These are phyloP conservation scores for Thelonectria olida DNA, from an alignment of 2,329 filamentous ascomycete genomes.

Conservation along the genomic window DNA sequence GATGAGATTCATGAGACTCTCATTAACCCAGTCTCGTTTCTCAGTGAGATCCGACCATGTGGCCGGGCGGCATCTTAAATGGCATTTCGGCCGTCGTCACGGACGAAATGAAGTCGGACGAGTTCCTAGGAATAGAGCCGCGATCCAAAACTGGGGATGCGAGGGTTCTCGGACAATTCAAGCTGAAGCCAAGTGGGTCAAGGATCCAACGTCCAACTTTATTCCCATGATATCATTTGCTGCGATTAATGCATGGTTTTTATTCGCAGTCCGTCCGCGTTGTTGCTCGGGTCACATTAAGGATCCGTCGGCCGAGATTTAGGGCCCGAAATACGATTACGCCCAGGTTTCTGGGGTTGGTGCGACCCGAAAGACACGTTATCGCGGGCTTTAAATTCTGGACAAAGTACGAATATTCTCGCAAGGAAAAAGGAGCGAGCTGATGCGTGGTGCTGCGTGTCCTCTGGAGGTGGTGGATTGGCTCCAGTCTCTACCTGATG, in stretches of 20 bases:
- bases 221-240: background rate
- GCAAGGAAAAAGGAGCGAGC: background rate
- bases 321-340: constrained; percentile 8
- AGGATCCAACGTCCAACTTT: background rate
- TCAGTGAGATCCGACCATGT: background rate
- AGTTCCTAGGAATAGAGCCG: constrained; percentile 6
- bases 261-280: background rate
- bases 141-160: constrained; percentile 2
- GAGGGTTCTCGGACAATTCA: constrained; percentile 8
- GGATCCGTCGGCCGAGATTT: constrained; percentile 17
- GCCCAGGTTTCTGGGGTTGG: background rate
- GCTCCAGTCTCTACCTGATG: no score
- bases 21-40: background rate
- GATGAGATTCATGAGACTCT: background rate
- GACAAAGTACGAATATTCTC: no score
- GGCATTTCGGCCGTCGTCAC: background rate
- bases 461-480: background rate
- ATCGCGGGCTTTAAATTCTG: background rate
- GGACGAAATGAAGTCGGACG: background rate
- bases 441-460: no score
- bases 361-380: background rate
- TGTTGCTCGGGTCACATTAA: constrained; percentile 10
- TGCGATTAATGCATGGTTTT: background rate
- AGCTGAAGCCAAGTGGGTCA: background rate
- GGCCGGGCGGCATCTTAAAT: background rate